Percentiles rank a stretch among this genome's conserved stretches.
Conservation (phyloP, 2,329 filamentous ascomycete genomes). For the Trichoderma afroharzianum region DNA sequence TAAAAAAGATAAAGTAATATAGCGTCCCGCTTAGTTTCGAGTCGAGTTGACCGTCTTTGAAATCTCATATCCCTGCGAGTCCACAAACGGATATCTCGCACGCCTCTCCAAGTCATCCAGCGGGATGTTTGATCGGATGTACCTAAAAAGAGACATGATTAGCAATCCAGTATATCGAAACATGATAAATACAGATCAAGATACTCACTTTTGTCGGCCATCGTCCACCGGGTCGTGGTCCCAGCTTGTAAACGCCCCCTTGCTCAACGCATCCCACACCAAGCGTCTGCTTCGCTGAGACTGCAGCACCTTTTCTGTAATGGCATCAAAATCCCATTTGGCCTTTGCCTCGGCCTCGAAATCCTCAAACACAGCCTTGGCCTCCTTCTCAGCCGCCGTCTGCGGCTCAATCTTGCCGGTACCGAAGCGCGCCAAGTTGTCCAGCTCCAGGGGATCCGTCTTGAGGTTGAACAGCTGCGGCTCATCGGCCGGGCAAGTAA, state of each 20-base stretch:
- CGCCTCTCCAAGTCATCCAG: slow-evolving; percentile 76
- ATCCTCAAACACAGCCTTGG: slow-evolving; percentile 51
- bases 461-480: slow-evolving; percentile 80
- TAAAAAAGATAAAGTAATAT: not conserved
- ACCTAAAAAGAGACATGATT: slow-evolving; percentile 47
- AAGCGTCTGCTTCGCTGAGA: slow-evolving; percentile 77
- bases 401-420: slow-evolving; percentile 34
- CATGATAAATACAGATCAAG: not conserved
- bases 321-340: slow-evolving; percentile 77
- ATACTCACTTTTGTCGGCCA: slow-evolving; percentile 59
- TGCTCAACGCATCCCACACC: slow-evolving; percentile 74
- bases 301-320: slow-evolving; percentile 68
- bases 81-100: slow-evolving; percentile 67
- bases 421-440: slow-evolving; percentile 60
- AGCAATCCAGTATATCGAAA: slow-evolving; percentile 3
- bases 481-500: slow-evolving; percentile 78
- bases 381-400: slow-evolving; percentile 44
- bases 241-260: slow-evolving; percentile 77
- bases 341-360: slow-evolving; percentile 70
- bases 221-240: slow-evolving; percentile 76
- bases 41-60: slow-evolving; percentile 38
- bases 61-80: slow-evolving; percentile 50
- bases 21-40: slow-evolving; percentile 21
- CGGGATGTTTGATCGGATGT: slow-evolving; percentile 79
- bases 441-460: slow-evolving; percentile 71